Conservation (phyloP, 2,329 filamentous ascomycete species). For the Trichoderma sp. region DNA sequence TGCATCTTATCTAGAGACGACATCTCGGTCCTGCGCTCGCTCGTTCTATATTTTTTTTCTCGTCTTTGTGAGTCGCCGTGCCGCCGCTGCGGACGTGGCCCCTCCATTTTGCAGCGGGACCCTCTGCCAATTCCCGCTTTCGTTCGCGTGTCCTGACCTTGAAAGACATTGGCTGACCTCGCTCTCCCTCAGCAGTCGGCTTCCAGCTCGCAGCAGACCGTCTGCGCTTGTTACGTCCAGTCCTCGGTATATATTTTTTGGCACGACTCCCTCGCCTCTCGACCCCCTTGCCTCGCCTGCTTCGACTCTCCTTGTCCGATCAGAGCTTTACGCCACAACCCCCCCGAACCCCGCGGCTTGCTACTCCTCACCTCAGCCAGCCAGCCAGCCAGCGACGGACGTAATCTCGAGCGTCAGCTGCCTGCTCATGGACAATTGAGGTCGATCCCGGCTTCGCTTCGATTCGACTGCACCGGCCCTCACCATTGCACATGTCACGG, state of each 20-base stretch:
- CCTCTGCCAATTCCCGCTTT: slow-evolving; percentile 27
- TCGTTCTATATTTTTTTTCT: slow-evolving; percentile 34
- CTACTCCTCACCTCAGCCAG: slow-evolving; percentile 17
- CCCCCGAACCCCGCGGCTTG: slow-evolving; percentile 22
- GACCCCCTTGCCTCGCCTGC: neutral
- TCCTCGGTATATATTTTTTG: slow-evolving; percentile 4
- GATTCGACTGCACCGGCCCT: slow-evolving; percentile 26
- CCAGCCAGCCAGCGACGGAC: neutral
- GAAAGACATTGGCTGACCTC: slow-evolving; percentile 34
- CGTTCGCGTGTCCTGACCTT: slow-evolving; percentile 33
- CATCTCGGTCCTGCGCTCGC: slow-evolving; percentile 39
- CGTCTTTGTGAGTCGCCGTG: slow-evolving; percentile 40
- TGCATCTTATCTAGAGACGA: slow-evolving; percentile 43
- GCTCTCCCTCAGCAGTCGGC: slow-evolving; percentile 33
- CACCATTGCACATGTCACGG: slow-evolving; percentile 33
- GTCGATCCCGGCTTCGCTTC: slow-evolving; percentile 18
- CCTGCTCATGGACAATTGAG: slow-evolving; percentile 29
- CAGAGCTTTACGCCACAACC: slow-evolving; percentile 16
- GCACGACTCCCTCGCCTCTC: neutral
- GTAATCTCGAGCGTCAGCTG: slow-evolving; percentile 3
- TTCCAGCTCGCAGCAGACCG: slow-evolving; percentile 32
- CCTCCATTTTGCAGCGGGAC: slow-evolving; percentile 28
- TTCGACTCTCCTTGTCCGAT: slow-evolving; percentile 15
- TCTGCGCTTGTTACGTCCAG: slow-evolving; percentile 30
- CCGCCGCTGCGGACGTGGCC: slow-evolving; percentile 29